Evolutionary conservation across 2,329 filamentous ascomycete species (phyloP).

Genomic region (Stenocarpella maydis): DNA sequence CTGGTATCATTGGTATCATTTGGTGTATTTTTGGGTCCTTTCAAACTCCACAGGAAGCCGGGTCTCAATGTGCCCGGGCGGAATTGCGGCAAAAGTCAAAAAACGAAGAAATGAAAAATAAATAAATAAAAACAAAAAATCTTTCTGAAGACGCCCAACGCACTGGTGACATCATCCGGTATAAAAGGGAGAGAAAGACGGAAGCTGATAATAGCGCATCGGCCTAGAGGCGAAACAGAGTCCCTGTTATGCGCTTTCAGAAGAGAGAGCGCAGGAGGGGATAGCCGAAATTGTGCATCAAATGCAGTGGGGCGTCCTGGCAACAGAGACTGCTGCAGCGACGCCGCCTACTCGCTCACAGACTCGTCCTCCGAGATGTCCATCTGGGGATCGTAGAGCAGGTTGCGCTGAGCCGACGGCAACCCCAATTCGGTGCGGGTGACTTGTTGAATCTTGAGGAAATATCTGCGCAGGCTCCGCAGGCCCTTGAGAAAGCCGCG

Average conservation of each 20-base stretch:
- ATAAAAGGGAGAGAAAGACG: conserved; percentile 1
- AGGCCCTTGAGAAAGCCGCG: conserved; percentile 89
- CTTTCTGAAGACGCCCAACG: conserved; percentile 28
- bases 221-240: background rate
- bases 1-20: conserved; percentile 37
- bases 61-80: conserved; percentile 1
- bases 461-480: conserved; percentile 80
- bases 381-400: conserved; percentile 32
- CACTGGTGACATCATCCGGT: conserved; percentile 9
- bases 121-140: background rate
- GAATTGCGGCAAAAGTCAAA: background rate
- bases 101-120: background rate
- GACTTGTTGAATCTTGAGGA: conserved; percentile 86
- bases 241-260: background rate
- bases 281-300: background rate
- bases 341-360: conserved; percentile 43
- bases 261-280: background rate
- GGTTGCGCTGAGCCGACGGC: conserved; percentile 35
- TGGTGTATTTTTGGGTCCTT: conserved; percentile 27
- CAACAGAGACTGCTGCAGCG: background rate
- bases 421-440: conserved; percentile 64
- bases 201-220: background rate
- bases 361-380: conserved; percentile 41
- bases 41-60: conserved; percentile 10
- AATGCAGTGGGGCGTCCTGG: background rate